Percentiles rank a stretch among this genome's conserved stretches.
Conservation (phyloP, 139 green algal species). For the Gonium pectorale region DNA sequence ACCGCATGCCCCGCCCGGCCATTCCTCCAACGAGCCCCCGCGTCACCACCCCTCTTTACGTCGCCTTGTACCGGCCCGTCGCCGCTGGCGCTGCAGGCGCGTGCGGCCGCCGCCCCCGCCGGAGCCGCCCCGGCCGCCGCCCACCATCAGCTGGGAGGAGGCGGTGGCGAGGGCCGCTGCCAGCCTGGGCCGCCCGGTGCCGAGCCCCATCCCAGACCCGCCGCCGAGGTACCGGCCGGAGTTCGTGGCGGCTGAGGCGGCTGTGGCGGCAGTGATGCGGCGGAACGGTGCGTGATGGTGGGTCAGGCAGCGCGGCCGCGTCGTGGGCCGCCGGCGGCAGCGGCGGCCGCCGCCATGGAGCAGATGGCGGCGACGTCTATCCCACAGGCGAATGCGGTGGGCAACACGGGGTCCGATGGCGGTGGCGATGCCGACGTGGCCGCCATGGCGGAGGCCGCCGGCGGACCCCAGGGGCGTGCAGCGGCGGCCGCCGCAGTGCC, state of each 20-base stretch:
- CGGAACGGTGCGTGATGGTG: too few species aligned
- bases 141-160: not conserved
- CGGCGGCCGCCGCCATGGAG: not conserved
- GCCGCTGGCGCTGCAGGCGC: not conserved
- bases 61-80: not conserved
- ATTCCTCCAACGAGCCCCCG: not conserved
- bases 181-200: not conserved
- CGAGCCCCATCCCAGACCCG: not conserved
- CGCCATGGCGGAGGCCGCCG: too few species aligned
- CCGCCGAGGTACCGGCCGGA: not conserved
- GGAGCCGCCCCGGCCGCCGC: conserved; percentile 2
- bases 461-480: too few species aligned
- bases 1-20: not conserved
- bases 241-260: not conserved
- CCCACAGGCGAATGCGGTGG: too few species aligned
- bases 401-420: too few species aligned
- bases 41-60: not conserved
- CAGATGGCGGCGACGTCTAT: not conserved
- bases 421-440: too few species aligned
- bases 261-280: not conserved
- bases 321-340: not conserved
- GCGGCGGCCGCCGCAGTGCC: too few species aligned
- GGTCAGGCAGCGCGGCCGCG: too few species aligned
- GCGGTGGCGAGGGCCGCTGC: not conserved
- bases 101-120: not conserved